Base-by-base conservation (phyloP, 164 flowering plant genomes). In the Tinospora cordifolia region DNA sequence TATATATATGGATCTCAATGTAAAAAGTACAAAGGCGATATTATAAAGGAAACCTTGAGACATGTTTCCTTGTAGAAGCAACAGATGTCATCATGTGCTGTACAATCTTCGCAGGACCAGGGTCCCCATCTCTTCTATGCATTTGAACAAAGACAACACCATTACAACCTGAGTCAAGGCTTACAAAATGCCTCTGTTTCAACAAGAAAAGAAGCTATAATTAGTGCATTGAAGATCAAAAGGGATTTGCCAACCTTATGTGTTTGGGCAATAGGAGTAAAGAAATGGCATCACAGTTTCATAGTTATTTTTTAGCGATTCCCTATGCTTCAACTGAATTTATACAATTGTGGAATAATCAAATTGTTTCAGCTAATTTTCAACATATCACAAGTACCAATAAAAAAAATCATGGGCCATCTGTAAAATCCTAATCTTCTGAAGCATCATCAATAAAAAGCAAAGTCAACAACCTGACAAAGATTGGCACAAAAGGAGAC, bases 81-180 rank as follows among this genome's bases (percentile, higher is more conserved):
- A 81, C 83, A 74, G 96, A 84, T 64, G 84, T 79, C 96, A 94
- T 87, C 83, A 92, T 81, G 78, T 86, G 88, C 69, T 89, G 86
- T 63, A 81, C 96, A 69, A 94, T 85, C 62, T 85, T 88, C 47
- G 76, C 80, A 27, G 96, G 91, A 54, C 88, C 75, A 38, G 91
- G 96, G 65, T 88, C 91, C 27, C 90, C 89, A 71, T 83, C 89
- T 79, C 75, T 84, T 79, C 84, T 92, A 51, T 81, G 86, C 98
- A 92, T 90, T 86, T 89, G 91, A 71, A 92, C 78, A 78, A 94
- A 84, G 69, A 82, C 79, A 67, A 91, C 84, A 70, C 97, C 98
- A 81, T 92, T 90, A 71, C 99, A 94, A 60, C 98, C 99, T 0
- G 96, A 72, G 74, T 94, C 99, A 69, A 92, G 91, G 79, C 80